Conservation (phyloP, 202 grass and related monocot genomes). For the Brachypodium distachyon region DNA sequence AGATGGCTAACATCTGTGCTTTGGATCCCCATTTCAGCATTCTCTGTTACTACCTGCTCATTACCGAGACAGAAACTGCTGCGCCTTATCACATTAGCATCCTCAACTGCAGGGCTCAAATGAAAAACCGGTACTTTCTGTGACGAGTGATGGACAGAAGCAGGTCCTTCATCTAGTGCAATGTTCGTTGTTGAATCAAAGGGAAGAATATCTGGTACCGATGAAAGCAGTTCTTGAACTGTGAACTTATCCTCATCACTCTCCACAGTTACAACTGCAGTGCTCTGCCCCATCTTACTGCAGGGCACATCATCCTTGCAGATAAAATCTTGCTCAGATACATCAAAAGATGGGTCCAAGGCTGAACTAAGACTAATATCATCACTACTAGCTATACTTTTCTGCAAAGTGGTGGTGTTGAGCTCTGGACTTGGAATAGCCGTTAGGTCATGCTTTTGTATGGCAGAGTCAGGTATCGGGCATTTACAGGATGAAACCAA, state of each 20-base stretch:
- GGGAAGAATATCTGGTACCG: conserved; percentile 43
- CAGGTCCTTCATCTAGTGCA: conserved; percentile 18
- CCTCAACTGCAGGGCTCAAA: conserved; percentile 56
- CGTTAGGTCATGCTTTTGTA: conserved; percentile 33
- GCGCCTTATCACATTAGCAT: conserved; percentile 79
- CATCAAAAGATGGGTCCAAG: conserved; percentile 39
- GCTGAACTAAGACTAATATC: conserved; percentile 21
- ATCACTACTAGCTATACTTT: conserved; percentile 40
- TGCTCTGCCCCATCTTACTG: conserved; percentile 21
- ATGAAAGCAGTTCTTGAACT: conserved; percentile 78
- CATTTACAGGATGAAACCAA: conserved; percentile 26
- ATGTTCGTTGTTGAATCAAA: conserved; percentile 33
- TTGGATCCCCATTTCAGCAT: conserved; percentile 21
- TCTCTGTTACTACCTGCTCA: conserved; percentile 35
- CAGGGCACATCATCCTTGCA: conserved; percentile 52
- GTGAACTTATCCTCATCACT: conserved; percentile 75
- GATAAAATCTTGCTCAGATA: conserved; percentile 41
- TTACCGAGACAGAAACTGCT: conserved; percentile 50
- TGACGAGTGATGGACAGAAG: conserved; percentile 30
- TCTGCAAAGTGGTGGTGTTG: conserved; percentile 39
- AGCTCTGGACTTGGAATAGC: conserved; percentile 34
- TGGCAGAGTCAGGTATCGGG: conserved; percentile 17
- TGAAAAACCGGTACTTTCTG: conserved; percentile 36
- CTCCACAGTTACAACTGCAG: conserved; percentile 16
- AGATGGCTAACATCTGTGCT: conserved; percentile 24